Base-by-base conservation (phyloP, 2,329 filamentous ascomycete species). In the Neonectria ditissima region DNA sequence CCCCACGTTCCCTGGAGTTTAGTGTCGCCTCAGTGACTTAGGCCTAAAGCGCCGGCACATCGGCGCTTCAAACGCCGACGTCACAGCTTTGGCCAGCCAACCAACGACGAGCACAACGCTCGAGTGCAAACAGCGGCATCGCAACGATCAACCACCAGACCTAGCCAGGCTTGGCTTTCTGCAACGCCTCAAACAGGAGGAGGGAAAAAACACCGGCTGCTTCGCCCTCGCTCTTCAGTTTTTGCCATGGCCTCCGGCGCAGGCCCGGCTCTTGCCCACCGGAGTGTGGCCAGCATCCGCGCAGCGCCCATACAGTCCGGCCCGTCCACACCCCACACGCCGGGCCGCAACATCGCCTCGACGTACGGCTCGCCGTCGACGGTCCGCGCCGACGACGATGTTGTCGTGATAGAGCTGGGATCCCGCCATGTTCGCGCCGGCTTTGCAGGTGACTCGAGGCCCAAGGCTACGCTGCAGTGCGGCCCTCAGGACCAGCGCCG, bases 361-460 rank as follows among this genome's bases (percentile, higher is more conserved):
- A 78, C 83, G 32, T 87, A 89, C 74, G 83, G 88, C 69, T 86
- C 87, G 48, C 82, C 88, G 68, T 86, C 88, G 63, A 79, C 88
- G 73, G 77, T 92, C 69, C 83, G 89, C 73, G 81, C 90, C 73
- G 94, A 97, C 72, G 96, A 99, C 74, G 96, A 97, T 69, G 84
- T 91, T 7, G 80, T 97, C 5, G 86, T 99, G 44, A 83, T 97
- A 55, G 94, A 98, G 76, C 77, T 98, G 37, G 94, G 94, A 1
- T 87, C 92, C 10, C 88, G 95, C 22, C 91, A 89, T 78, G 78
- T 98, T 26, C 89, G 91, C 47, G 90, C 91, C 10, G 96, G 96
- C 0, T 96, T 97, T 75, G 92, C 94, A 6, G 94, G 94, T 55
- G 94, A 97, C 77, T 86, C 89, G 45, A 80, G 84, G 3, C 94